These are phyloP conservation scores for Pseudocohnilembus persalinus DNA, from an alignment of 169 alveolate genomes.

Conservation along the genomic window DNA sequence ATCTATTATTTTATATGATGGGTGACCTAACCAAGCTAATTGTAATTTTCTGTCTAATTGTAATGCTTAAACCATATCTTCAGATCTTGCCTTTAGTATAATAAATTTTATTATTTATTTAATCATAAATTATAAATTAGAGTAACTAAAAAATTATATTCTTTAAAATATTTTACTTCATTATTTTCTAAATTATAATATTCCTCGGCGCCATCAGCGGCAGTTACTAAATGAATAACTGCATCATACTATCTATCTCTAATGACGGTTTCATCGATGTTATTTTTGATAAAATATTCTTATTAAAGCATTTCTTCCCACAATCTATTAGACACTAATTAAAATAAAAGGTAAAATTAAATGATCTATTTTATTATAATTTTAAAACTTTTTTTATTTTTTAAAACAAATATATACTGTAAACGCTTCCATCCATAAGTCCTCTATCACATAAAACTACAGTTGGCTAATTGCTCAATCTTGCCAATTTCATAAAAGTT, in stretches of 20 bases:
- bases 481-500: constrained; percentile 58
- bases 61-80: constrained; percentile 59
- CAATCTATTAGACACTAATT: not conserved
- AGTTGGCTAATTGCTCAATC: constrained; percentile 36
- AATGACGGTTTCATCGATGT: constrained; percentile 59
- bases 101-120: too few species aligned
- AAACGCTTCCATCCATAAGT: constrained; percentile 75
- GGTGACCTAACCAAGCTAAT: constrained; percentile 80
- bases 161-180: not conserved
- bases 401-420: constrained; percentile 26
- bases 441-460: constrained; percentile 73
- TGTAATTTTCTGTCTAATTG: constrained; percentile 56
- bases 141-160: too few species aligned
- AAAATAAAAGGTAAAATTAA: not conserved
- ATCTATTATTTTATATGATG: constrained; percentile 64
- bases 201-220: constrained; percentile 76
- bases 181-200: constrained; percentile 46
- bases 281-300: constrained; percentile 25
- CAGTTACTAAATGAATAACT: constrained; percentile 74
- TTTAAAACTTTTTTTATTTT: too few species aligned
- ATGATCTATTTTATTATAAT: not conserved
- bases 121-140: too few species aligned
- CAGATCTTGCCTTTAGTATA: constrained; percentile 73
- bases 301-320: not conserved
- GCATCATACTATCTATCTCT: constrained; percentile 78